These are phyloP conservation scores for Jatropha podagrica DNA, from an alignment of 441 rosid species.

Conservation along the genomic window DNA sequence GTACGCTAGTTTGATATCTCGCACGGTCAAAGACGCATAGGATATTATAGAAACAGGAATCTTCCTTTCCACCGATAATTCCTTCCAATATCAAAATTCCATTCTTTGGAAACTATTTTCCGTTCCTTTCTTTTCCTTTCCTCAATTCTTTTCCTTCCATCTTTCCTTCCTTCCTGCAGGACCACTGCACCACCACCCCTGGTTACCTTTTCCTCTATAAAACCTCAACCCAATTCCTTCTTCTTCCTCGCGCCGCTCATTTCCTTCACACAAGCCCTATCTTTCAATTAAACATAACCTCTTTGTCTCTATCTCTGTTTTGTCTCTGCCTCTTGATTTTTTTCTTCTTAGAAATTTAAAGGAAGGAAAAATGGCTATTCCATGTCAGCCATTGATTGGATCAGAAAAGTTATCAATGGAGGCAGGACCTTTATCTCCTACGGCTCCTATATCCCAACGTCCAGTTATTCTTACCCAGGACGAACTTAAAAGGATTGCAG, in stretches of 20 bases:
- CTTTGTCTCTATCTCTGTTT: background rate
- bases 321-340: background rate
- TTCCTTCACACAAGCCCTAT: slow-evolving; percentile 5
- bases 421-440: slow-evolving; percentile 19
- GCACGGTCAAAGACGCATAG: background rate
- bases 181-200: background rate
- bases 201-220: no score
- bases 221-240: background rate
- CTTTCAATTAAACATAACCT: background rate
- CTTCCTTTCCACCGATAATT: background rate
- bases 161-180: background rate
- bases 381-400: slow-evolving; percentile 49
- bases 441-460: slow-evolving; percentile 31
- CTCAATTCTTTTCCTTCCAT: no score
- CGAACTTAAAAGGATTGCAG: slow-evolving; percentile 81
- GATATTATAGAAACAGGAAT: background rate
- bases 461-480: slow-evolving; percentile 62
- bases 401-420: slow-evolving; percentile 54
- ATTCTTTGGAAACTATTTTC: background rate
- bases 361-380: slow-evolving; percentile 51
- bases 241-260: background rate
- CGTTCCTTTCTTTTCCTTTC: background rate
- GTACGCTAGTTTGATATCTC: no score
- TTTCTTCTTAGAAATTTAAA: background rate
- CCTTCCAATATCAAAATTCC: background rate